A percentile compares a stretch with the other conserved stretches of the same genome.
These are phyloP conservation scores for Kitagawia praeruptora DNA, from an alignment of 129 eudicot genomes.

Conservation along the genomic window DNA sequence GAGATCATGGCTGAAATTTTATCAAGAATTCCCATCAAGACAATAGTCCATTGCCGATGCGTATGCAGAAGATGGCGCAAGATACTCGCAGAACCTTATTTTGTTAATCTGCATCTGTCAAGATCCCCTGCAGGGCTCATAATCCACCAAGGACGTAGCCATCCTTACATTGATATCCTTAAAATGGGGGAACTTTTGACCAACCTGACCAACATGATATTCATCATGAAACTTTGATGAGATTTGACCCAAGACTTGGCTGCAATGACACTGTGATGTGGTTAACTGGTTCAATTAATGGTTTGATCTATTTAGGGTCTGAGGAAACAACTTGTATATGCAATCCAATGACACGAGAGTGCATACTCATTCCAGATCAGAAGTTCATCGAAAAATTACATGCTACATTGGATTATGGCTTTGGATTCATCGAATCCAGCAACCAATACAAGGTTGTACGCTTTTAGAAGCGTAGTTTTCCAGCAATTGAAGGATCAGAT, in stretches of 20 bases:
- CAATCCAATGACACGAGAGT: slow-evolving; percentile 39
- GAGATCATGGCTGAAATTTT: slow-evolving; percentile 19
- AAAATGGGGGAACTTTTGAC: neutral
- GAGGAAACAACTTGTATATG: neutral
- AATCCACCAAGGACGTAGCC: slow-evolving; percentile 11
- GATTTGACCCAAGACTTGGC: neutral
- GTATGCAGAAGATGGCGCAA: slow-evolving; percentile 32
- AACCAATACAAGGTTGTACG: slow-evolving; percentile 30
- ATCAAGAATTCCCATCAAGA: slow-evolving; percentile 20
- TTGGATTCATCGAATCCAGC: slow-evolving; percentile 17
- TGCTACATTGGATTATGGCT: slow-evolving; percentile 12
- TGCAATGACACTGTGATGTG: neutral
- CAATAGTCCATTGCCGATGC: slow-evolving; percentile 20
- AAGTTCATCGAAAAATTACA: neutral
- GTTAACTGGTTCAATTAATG: slow-evolving; percentile 37
- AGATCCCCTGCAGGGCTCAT: slow-evolving; percentile 24
- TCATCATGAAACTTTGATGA: slow-evolving; percentile 7
- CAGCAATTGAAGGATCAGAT: neutral
- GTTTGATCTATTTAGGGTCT: slow-evolving; percentile 30
- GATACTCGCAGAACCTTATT: slow-evolving; percentile 22
- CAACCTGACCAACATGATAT: neutral
- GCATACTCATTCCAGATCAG: neutral
- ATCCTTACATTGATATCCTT: neutral
- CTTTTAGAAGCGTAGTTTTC: slow-evolving; percentile 4
- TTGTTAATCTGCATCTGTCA: slow-evolving; percentile 22